Base-by-base conservation (phyloP, 176 grass and related monocot genomes). In the Oropetium thomaeum region DNA sequence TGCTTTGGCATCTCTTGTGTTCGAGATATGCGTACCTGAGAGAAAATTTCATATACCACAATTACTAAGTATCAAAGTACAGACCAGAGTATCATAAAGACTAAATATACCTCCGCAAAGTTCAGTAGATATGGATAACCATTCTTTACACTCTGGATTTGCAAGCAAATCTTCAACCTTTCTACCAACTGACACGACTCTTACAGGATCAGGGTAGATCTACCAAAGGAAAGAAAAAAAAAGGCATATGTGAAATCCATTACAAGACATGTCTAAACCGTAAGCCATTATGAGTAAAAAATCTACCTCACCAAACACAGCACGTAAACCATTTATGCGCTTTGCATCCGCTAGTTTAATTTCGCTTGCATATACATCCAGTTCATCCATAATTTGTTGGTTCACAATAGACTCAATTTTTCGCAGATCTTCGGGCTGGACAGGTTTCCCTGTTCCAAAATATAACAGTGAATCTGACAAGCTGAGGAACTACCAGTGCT, bases 361-460 rank as follows among this genome's bases (percentile, higher is more conserved):
- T 92, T 94, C 95, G 32, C 58, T 73, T 76, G 86, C 91, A 79
- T 77, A 94, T 28, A 98, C 88, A 77, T 89, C 78, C 67, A 98
- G 35, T n/a, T 87, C 87, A 15, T 92, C 95, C 38, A 94, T 82
- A 67, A 98, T 98, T 68, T 98, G 95, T 49, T 98, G 79, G 72
- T 94, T 98, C 58, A 98, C 95, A 64, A 98, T 98, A 13, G 76
- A 87, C 82, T 98, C 95, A 13, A 98, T 98, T 83, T 92, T 94
- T 77, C 87, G 92, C 79, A 98, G 70, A 58, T 98, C 91, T 83
- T 98, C 91, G 28, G 89, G 86, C 62, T 87, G 83, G 60, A 99
- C 84, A 52, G 96, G 96, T 81, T 98, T 94, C n/a, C 96, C 96
- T 98, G 87, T 90, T 79, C 81, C 15, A 20, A 57, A 87, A 12